phyloP scores from a whole-genome alignment of 345 rosid genomes.

The Lepidium aucheri region DNA sequence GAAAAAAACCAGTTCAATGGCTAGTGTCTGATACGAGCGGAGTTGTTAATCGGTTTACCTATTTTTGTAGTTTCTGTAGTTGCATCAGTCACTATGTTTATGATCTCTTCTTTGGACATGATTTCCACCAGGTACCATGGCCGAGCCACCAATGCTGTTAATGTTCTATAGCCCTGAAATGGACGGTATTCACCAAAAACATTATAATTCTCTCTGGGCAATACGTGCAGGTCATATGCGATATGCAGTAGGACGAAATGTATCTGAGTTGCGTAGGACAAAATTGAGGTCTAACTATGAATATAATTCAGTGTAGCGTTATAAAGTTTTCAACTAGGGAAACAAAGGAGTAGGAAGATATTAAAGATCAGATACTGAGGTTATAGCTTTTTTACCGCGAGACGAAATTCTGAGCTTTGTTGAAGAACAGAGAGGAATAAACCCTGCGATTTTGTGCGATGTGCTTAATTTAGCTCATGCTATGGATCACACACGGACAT shows the following conservation, averaged over 20 bases:
- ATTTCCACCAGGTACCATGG: conserved; percentile 83
- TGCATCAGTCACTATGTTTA: conserved; percentile 56
- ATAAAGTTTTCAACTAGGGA: not conserved
- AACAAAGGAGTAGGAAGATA: not conserved
- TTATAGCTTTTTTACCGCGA: conserved; percentile 50
- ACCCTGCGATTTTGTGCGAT: conserved; percentile 43
- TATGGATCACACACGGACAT: not conserved
- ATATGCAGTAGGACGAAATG: not conserved
- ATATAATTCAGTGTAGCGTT: not conserved
- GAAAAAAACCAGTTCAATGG: not conserved
- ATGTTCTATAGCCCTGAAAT: conserved; percentile 66
- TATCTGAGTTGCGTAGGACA: not conserved
- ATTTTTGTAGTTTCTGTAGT: conserved; percentile 58
- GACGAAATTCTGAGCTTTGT: conserved; percentile 67
- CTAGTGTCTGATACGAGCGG: not conserved
- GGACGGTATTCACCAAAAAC: not conserved
- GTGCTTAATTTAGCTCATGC: conserved; percentile 1
- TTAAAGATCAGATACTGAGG: not conserved
- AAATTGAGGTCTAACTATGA: not conserved
- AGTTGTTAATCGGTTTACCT: conserved; percentile 35
- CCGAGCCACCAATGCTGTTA: conserved; percentile 69
- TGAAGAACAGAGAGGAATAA: conserved; percentile 65
- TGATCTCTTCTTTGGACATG: conserved; percentile 66
- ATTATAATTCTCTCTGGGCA: not conserved
- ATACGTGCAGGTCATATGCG: not conserved